Conservation (phyloP, 768 basidiomycete species). For the Lactarius tabidus region DNA sequence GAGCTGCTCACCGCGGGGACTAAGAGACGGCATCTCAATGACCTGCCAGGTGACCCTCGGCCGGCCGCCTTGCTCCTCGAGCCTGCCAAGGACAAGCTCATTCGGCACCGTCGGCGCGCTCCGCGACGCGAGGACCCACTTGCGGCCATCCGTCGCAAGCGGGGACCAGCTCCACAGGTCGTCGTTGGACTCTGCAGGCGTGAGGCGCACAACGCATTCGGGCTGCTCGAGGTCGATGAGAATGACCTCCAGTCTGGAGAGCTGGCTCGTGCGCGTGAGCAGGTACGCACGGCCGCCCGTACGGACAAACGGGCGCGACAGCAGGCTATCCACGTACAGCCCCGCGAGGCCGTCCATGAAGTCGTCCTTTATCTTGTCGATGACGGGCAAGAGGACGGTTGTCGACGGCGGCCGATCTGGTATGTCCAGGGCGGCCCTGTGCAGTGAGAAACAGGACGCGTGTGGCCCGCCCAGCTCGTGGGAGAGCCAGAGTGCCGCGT, state of each 20-base stretch:
- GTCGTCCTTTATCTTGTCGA: constrained; percentile 18
- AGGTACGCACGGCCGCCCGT: constrained; percentile 13
- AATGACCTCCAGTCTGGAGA: constrained; percentile 28
- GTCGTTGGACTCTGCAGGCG: constrained; percentile 19
- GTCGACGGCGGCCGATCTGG: not conserved
- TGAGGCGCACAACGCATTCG: constrained; percentile 14
- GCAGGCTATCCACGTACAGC: constrained; percentile 31
- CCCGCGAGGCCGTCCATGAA: constrained; percentile 32
- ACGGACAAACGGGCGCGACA: constrained; percentile 29
- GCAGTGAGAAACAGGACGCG: constrained; percentile 30
- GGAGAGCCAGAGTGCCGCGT: constrained; percentile 30
- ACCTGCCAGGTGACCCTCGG: constrained; percentile 21
- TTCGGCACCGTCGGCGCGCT: constrained; percentile 22
- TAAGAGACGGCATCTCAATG: constrained; percentile 20
- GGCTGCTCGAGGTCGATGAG: constrained; percentile 24
- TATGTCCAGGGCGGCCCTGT: constrained; percentile 21
- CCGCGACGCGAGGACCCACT: constrained; percentile 24
- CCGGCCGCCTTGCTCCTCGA: constrained; percentile 16
- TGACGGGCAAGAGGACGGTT: constrained; percentile 24
- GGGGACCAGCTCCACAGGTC: constrained; percentile 25
- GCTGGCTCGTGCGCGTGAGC: constrained; percentile 26
- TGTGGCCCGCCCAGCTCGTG: constrained; percentile 33
- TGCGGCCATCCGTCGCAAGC: constrained; percentile 22
- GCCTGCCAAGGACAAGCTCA: constrained; percentile 26
- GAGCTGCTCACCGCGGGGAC: constrained; percentile 16